Conservation (phyloP, 192 early-diverging fungal genomes). For the Coemansia sp. region DNA sequence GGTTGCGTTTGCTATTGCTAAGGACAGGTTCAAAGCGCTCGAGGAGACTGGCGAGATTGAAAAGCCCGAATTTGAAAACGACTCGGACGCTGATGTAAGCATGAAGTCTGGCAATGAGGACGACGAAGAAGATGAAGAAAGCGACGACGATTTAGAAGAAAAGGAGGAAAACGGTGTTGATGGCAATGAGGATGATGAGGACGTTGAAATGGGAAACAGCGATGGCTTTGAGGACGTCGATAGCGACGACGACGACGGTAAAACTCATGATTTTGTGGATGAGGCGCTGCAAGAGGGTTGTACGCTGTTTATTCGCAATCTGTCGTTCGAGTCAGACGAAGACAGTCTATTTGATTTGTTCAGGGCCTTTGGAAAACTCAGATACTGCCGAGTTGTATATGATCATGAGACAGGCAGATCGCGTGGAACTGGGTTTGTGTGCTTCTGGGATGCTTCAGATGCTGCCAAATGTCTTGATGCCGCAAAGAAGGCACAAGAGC, state of each 20-base stretch:
- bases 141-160: constrained; percentile 8
- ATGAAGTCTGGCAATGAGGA: constrained; percentile 44
- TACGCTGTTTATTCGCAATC: constrained; percentile 91
- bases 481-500: constrained; percentile 62
- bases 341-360: constrained; percentile 69
- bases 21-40: constrained; percentile 67
- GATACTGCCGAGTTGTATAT: constrained; percentile 82
- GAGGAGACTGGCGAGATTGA: constrained; percentile 61
- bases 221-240: constrained; percentile 38
- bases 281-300: constrained; percentile 61
- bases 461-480: constrained; percentile 75
- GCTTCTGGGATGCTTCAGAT: constrained; percentile 70
- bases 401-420: constrained; percentile 81
- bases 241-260: constrained; percentile 13
- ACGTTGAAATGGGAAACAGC: constrained; percentile 40
- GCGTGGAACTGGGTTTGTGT: constrained; percentile 93
- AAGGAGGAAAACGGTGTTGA: constrained; percentile 37
- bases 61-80: constrained; percentile 34
- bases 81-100: constrained; percentile 26
- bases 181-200: constrained; percentile 22
- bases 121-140: constrained; percentile 45
- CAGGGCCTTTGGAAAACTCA: constrained; percentile 55
- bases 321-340: constrained; percentile 88
- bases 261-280: constrained; percentile 49
- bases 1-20: constrained; percentile 83